Evolutionary conservation across 805 yeast species (phyloP).

Genomic region (Hanseniaspora jakobsenii): DNA sequence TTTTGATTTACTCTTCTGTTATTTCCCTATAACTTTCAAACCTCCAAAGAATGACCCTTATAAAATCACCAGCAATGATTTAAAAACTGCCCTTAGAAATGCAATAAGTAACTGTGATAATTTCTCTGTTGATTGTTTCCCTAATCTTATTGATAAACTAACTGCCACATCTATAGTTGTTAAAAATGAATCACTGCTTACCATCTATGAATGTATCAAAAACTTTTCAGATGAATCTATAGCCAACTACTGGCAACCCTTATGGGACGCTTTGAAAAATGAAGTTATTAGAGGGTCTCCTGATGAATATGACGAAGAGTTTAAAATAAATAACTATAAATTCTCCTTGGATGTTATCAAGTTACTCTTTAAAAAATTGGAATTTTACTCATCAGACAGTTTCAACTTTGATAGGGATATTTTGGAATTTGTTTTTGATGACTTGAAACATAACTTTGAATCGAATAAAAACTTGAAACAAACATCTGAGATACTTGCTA

Average conservation of each 20-base stretch:
- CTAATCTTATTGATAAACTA: conserved; percentile 67
- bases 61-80: conserved; percentile 59
- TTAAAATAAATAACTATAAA: conserved; percentile 32
- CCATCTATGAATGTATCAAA: conserved; percentile 46
- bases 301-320: conserved; percentile 30
- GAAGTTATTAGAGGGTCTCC: conserved; percentile 78
- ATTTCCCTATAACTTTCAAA: conserved; percentile 88
- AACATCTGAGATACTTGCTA: conserved; percentile 47
- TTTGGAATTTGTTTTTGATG: conserved; percentile 34
- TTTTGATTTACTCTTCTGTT: conserved; percentile 84
- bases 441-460: conserved; percentile 41
- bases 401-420: conserved; percentile 30
- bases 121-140: conserved; percentile 63
- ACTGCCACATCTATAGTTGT: conserved; percentile 63
- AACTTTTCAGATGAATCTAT: conserved; percentile 40
- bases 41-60: conserved; percentile 82
- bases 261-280: conserved; percentile 83
- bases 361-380: conserved; percentile 33
- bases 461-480: conserved; percentile 48
- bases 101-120: conserved; percentile 50
- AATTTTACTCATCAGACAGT: conserved; percentile 21
- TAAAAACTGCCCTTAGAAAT: conserved; percentile 48
- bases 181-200: conserved; percentile 58
- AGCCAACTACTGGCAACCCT: conserved; percentile 49
- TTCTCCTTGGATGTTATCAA: conserved; percentile 36